These are phyloP conservation scores for Vaccinium darrowii DNA, from an alignment of 148 eudicot species.

Conservation along the genomic window DNA sequence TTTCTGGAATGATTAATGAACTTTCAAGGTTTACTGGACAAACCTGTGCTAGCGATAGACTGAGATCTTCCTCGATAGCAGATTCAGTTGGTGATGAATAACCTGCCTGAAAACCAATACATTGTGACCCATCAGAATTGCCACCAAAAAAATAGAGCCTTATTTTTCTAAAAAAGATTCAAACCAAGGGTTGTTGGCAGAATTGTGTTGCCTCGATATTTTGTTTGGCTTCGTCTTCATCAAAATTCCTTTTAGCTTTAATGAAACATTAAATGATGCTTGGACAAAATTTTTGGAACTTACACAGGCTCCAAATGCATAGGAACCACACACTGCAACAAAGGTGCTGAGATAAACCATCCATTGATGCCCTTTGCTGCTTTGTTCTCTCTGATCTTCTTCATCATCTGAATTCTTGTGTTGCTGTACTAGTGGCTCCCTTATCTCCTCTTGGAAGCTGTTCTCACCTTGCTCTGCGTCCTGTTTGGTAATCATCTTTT, in stretches of 20 bases:
- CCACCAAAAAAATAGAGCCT: not conserved
- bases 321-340: conserved; percentile 94
- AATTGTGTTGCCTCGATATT: not conserved
- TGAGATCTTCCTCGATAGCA: conserved; percentile 67
- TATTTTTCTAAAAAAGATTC: not conserved
- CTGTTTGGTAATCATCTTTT: conserved; percentile 36
- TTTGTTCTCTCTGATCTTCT: conserved; percentile 9
- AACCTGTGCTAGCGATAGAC: conserved; percentile 76
- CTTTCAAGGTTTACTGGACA: not conserved
- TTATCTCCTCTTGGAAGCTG: conserved; percentile 29
- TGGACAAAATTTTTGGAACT: conserved; percentile 16
- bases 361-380: conserved; percentile 51
- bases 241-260: not conserved
- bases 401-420: conserved; percentile 11
- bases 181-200: too few relatives aligned
- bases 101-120: conserved; percentile 57
- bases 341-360: conserved; percentile 82
- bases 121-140: not conserved
- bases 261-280: not conserved
- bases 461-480: conserved; percentile 36
- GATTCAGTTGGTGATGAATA: conserved; percentile 82
- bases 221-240: not conserved
- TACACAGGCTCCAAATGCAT: conserved; percentile 84
- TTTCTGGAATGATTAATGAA: not conserved
- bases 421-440: conserved; percentile 38